Conservation (phyloP, 2,329 filamentous ascomycete species). For the Setomelanomma holmii region DNA sequence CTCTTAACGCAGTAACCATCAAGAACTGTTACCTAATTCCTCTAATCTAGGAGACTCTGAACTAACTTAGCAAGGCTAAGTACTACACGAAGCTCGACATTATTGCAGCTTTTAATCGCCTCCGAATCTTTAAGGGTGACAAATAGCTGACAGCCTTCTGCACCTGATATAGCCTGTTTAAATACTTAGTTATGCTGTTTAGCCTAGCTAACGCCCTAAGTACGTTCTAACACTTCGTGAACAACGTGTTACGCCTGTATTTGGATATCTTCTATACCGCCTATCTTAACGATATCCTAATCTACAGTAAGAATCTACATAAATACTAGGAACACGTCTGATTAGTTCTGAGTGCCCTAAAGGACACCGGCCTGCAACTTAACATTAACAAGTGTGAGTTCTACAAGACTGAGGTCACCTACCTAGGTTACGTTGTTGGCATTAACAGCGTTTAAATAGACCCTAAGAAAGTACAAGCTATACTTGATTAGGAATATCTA, state of each 20-base stretch:
- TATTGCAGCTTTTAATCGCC: slow-evolving; percentile 1
- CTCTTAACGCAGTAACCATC: background rate
- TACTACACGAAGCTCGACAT: slow-evolving; percentile 2
- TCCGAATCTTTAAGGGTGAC: slow-evolving; percentile 1
- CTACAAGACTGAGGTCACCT: background rate
- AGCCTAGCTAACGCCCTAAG: slow-evolving; percentile 26
- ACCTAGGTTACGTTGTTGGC: slow-evolving; percentile 2
- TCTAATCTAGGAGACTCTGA: background rate
- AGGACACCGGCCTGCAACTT: background rate
- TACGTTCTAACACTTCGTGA: slow-evolving; percentile 26
- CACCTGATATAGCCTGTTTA: slow-evolving; percentile 24
- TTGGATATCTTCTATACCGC: slow-evolving; percentile 16
- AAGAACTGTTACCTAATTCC: slow-evolving; percentile 2
- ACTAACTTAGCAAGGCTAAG: background rate
- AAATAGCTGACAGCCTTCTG: slow-evolving; percentile 10
- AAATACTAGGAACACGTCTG: background rate
- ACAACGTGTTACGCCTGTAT: slow-evolving; percentile 14
- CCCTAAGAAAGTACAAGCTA: slow-evolving; percentile 13
- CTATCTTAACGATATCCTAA: slow-evolving; percentile 13
- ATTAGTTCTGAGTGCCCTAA: background rate
- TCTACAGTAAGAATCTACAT: background rate
- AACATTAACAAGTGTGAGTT: background rate
- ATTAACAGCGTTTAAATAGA: slow-evolving; percentile 2
- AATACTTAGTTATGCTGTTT: slow-evolving; percentile 34
- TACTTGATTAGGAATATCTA: slow-evolving; percentile 26